These are phyloP conservation scores for Arthroderma sp. DNA, from an alignment of 2,329 filamentous ascomycete genomes.

Conservation along the genomic window DNA sequence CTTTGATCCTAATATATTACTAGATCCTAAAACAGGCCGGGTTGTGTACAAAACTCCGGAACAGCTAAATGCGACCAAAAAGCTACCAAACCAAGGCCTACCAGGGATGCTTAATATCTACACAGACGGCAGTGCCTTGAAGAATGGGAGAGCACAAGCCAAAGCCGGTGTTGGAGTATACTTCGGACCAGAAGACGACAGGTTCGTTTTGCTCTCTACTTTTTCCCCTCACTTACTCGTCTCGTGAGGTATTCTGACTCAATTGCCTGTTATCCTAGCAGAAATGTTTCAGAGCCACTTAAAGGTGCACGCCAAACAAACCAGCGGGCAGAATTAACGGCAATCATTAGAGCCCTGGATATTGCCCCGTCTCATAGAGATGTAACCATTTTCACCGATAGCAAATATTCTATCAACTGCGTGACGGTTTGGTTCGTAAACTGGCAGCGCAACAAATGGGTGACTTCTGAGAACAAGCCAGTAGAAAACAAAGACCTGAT, in stretches of 20 bases:
- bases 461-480: constrained; percentile 51
- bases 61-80: constrained; percentile 37
- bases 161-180: constrained; percentile 51
- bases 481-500: constrained; percentile 86
- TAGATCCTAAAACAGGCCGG: constrained; percentile 41
- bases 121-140: constrained; percentile 49
- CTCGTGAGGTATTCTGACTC: constrained; percentile 14
- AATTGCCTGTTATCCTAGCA: constrained; percentile 22
- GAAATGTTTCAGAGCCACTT: constrained; percentile 65
- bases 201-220: constrained; percentile 28
- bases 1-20: constrained; percentile 45
- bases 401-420: constrained; percentile 80
- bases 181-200: constrained; percentile 46
- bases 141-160: constrained; percentile 43
- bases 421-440: constrained; percentile 67
- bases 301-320: constrained; percentile 71
- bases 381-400: constrained; percentile 75
- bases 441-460: constrained; percentile 70
- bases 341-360: constrained; percentile 71
- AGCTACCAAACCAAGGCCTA: constrained; percentile 24
- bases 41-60: constrained; percentile 43
- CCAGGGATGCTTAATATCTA: constrained; percentile 46
- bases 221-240: constrained; percentile 4
- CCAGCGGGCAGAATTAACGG: constrained; percentile 87
- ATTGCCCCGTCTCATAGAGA: constrained; percentile 53